Evolutionary conservation across 192 early-diverging fungal species (phyloP), one percentile per base, ranked within the genome.

Genomic region (Rhizophagus sp.): DNA sequence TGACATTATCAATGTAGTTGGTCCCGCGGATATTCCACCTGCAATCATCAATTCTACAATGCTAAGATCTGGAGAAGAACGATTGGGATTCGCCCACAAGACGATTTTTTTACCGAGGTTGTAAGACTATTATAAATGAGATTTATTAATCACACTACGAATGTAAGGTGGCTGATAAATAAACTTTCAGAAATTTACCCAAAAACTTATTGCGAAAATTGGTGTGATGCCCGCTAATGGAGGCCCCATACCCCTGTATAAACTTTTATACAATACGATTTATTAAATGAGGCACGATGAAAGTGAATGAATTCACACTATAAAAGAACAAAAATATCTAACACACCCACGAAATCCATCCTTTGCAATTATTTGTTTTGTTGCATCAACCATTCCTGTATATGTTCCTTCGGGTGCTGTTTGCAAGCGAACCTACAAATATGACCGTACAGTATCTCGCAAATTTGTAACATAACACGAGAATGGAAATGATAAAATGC

Each of bases 241-340:
- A 17, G 97, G 91, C 7, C 92, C 90, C 94, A 98, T 97, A 62
- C 98, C 98, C 63, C 94, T 93, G 91, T 99, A 99, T 69, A 99
- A 89, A 79, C 76, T 41, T 7, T 41, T 78, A 30, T 63, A 24
- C 7, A 49, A 12, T 50, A n/a, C 25, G 17, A 24, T 24, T 34
- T 27, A 63, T 64, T 39, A 63, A 11, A 10, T 33, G 61, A 9
- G 19, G n/a, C 19, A 75, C 13, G 7, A 63, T 61, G 63, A 73
- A 73, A 49, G 34, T 4, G 44, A 50, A 24, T 8, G 47, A 69
- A 36, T 69, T 3, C 11, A 13, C n/a, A 2, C 8, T 13, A 47
- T 22, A 49, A 13, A 13, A 1, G 9, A 72, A 72, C 2, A 49
- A 49, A 36, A 75, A 33, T 25, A 62, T 11, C n/a, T 30, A 61